phyloP scores from a whole-genome alignment of 2,329 filamentous ascomycete genomes.

The Arthroderma sp. region DNA sequence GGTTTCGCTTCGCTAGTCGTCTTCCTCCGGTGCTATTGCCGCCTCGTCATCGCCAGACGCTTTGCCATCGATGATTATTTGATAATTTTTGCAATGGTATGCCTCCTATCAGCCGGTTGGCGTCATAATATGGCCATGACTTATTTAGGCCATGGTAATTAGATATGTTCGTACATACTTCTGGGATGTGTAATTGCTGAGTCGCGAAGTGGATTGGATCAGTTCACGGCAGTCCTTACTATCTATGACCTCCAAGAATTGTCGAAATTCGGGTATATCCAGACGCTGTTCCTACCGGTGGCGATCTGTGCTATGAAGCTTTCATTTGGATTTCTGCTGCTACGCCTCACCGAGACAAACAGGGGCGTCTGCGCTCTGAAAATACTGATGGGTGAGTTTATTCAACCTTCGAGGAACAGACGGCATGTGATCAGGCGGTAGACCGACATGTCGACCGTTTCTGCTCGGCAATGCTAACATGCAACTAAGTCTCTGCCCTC shows the following conservation, averaged over 20 bases:
- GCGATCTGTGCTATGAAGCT: constrained; percentile 36
- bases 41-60: constrained; percentile 4
- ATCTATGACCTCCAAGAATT: constrained; percentile 22
- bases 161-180: constrained; percentile 16
- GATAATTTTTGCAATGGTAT: constrained; percentile 8
- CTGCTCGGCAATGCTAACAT: too few relatives aligned
- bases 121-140: neutral
- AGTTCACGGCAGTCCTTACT: constrained; percentile 28
- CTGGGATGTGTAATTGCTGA: constrained; percentile 34
- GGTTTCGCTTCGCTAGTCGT: constrained; percentile 8
- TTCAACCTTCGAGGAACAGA: too few relatives aligned
- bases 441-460: too few relatives aligned
- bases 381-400: constrained; percentile 26
- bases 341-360: constrained; percentile 30
- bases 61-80: constrained; percentile 9
- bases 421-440: too few relatives aligned
- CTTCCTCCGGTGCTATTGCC: constrained; percentile 9
- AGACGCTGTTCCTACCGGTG: constrained; percentile 35
- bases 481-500: too few relatives aligned
- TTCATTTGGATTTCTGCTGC: constrained; percentile 34
- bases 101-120: neutral
- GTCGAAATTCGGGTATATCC: constrained; percentile 32
- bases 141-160: neutral
- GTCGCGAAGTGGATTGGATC: constrained; percentile 35
- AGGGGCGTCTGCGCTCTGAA: constrained; percentile 31